Evolutionary conservation across 2,329 filamentous ascomycete genomes (phyloP), one percentile per base, ranked within the genome.

Genomic region (Torrubiella hemipterigena): DNA sequence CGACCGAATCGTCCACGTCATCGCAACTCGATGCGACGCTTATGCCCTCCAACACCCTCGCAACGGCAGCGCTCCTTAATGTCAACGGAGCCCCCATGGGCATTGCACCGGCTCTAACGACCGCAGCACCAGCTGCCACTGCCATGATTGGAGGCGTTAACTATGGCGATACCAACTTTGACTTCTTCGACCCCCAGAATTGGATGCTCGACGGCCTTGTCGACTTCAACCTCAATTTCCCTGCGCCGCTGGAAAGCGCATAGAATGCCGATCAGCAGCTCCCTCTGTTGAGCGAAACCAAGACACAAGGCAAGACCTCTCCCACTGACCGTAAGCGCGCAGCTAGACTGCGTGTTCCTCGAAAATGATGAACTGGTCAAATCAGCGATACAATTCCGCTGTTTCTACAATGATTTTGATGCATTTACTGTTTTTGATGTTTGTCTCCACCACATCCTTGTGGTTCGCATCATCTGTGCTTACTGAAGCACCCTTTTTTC

Each of bases 171-270:
- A 71, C 73, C 8, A 80, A 76, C 44, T 86, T 86, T 52, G 83
- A 93, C 52, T 84, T 93, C 38, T 94, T 93, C 48, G 86, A 94
- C 55, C 84, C 87, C 1, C 68, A 94, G 46, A 84, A 89, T 52
- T 95, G 87, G 87, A 85, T 93, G 65, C 63, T 95, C 37, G 87
- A 95, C 52, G 83, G 83, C 11, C 65, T 89, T 20, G 65, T 91
- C 37, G 81, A 87, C 49, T 81, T 89, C 49, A 83, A 82, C 40
- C 86, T 79, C 48, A 68, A 65, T 9, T 78, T 72, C 45, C 63
- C 67, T 22, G 57, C 59, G 34, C 61, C 66, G 2, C 51, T 74
- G 22, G 72, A 78, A 38, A 63, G 67, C 38, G 57, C 66, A 39
- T 71, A 59, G 42, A 32, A 19, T 19, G 31, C 28, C n/a, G n/a